Evolutionary conservation across 1,139 yeast genomes (phyloP), one percentile per base, ranked within the genome.

Genomic region (Yamadazyma mexicana): DNA sequence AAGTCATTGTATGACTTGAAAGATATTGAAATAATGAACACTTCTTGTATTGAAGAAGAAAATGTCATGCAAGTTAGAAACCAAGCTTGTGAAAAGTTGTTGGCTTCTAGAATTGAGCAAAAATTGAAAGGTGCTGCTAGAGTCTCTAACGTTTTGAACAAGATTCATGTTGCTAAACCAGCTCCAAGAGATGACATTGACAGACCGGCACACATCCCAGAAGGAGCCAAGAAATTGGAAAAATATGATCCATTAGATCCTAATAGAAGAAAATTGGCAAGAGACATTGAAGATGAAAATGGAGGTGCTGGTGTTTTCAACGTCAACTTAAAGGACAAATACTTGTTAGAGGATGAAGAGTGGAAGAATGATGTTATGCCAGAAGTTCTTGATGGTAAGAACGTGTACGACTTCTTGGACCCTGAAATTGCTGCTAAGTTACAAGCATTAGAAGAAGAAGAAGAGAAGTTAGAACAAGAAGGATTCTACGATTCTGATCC

Each of bases 261-360:
- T 51, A 74, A 84, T 55, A 81, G 96, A 66, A 81, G 92, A 58
- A 75, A 60, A 51, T 75, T 92, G 58, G 89, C 95, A 32, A 80
- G 87, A 58, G 98, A 92, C 58, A 73, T 89, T 48, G 98, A 92
- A 69, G 84, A 77, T 34, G 96, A 87, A 62, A 88, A 92, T 55
- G 98, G 98, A 59, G 98, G 98, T 61, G 97, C 98, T 23, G 98
- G 98, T 75, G 98, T 92, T 29, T 92, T 72, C 75, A 92, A 89
- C 69, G 81, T 92, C 57, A 88, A 94, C 70, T 76, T 91, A 69
- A 87, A 89, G 66, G 98, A 91, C 56, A 85, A 84, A 55, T 92
- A 92, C 67, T 56, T 92, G 46, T 75, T 92, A 52, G 98, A 92
- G 52, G 94, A 94, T 59, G 98, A 91, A 34, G 95, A 87, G 47